Percentiles rank a stretch among this genome's conserved stretches.
These are phyloP conservation scores for Zoysia japonica DNA, from an alignment of 176 grass and related monocot genomes.

Conservation along the genomic window DNA sequence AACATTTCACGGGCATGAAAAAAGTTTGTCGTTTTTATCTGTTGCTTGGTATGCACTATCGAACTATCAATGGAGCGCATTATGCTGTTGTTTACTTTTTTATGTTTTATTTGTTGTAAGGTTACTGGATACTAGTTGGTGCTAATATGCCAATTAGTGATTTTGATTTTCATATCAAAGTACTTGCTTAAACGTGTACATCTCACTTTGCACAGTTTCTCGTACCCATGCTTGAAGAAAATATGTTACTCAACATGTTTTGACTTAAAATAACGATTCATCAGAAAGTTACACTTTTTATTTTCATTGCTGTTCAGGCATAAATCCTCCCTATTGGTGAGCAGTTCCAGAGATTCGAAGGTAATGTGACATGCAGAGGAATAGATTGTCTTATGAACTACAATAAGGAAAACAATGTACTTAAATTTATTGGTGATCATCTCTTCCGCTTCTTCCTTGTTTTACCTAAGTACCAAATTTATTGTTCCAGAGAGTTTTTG, in stretches of 20 bases:
- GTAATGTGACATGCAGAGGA: constrained; percentile 34
- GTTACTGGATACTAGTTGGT: neutral
- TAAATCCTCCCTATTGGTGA: constrained; percentile 81
- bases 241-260: constrained; percentile 4
- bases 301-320: constrained; percentile 60
- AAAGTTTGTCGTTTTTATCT: constrained; percentile 67
- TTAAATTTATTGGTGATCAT: constrained; percentile 2
- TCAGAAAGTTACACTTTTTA: neutral
- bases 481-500: constrained; percentile 6
- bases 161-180: neutral
- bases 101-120: neutral
- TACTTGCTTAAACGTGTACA: constrained; percentile 1
- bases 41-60: constrained; percentile 63
- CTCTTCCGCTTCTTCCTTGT: neutral
- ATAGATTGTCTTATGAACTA: neutral
- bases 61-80: constrained; percentile 17
- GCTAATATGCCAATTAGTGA: neutral
- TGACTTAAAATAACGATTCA: neutral
- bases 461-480: neutral
- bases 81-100: constrained; percentile 21
- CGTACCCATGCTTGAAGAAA: neutral
- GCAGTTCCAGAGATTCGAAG: constrained; percentile 89
- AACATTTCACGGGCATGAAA: constrained; percentile 87
- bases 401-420: neutral
- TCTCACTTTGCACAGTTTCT: constrained; percentile 14